phyloP scores from a whole-genome alignment of 2,329 filamentous ascomycete genomes.

The Pseudohalonectria lignicola region DNA sequence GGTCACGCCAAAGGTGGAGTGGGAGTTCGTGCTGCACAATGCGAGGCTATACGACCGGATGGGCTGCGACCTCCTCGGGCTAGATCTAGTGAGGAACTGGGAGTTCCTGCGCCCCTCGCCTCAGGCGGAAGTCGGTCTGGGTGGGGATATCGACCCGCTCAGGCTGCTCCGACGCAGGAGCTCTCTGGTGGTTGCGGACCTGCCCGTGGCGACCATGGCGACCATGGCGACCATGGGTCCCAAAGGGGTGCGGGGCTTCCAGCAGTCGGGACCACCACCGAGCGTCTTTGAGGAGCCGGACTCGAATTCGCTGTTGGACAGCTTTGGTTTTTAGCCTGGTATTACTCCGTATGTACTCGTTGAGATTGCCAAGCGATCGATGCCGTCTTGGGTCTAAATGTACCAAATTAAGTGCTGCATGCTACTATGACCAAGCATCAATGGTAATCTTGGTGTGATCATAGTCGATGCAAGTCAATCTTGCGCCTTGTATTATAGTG shows the following conservation, averaged over 20 bases:
- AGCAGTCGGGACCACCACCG: slow-evolving; percentile 23
- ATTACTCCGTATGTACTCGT: too few relatives aligned
- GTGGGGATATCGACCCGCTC: slow-evolving; percentile 48
- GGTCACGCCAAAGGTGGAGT: slow-evolving; percentile 68
- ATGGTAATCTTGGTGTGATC: too few relatives aligned
- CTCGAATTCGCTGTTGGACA: slow-evolving; percentile 76
- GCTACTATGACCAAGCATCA: too few relatives aligned
- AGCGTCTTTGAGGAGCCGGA: slow-evolving; percentile 91
- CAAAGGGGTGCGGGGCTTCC: slow-evolving; percentile 34
- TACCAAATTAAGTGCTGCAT: too few relatives aligned
- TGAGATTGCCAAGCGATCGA: too few relatives aligned
- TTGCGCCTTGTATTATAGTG: too few relatives aligned
- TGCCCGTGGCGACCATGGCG: slow-evolving; percentile 32
- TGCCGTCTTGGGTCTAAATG: background rate
- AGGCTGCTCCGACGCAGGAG: slow-evolving; percentile 60
- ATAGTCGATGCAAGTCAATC: too few relatives aligned
- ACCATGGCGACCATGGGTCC: slow-evolving; percentile 21
- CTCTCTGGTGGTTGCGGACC: slow-evolving; percentile 70
- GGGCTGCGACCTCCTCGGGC: slow-evolving; percentile 83
- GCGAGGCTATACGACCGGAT: slow-evolving; percentile 77
- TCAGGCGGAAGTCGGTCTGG: slow-evolving; percentile 21
- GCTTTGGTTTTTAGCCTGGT: slow-evolving; percentile 68
- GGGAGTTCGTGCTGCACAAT: slow-evolving; percentile 81
- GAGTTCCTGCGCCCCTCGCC: slow-evolving; percentile 53
- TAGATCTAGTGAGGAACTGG: slow-evolving; percentile 73